Evolutionary conservation across 176 grass and related monocot genomes (phyloP), one percentile per base, ranked within the genome.

Genomic region (Carex myosuroides): DNA sequence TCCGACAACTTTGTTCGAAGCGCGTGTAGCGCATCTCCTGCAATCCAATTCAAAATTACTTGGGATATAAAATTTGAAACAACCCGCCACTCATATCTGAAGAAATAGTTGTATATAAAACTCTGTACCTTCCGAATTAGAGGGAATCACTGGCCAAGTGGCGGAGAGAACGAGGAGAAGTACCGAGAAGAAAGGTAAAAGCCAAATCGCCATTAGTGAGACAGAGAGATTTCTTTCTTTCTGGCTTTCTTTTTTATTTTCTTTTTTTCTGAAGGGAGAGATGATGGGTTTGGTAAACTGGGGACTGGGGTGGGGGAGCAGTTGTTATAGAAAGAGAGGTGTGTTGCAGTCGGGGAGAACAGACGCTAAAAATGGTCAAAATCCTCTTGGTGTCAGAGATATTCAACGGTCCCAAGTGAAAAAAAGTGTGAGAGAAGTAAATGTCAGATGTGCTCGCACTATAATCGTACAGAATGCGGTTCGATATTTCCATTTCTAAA

Each of bases 11-110:
- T 84, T 72, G 89, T 33, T 53, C 91, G 91, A 81, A 94, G 88
- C 70, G 96, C 91, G 81, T 92, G 90, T 78, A 98, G 80, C 77
- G 92, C 96, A 62, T 93, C 93, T 4, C 92, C 96, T 90, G 53
- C 30, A 68, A 56, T 64, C 17, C 74, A 57, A 53, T 29, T 12
- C 21, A 71, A 82, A 60, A 13, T 37, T n/a, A 60, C 13, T 42
- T 39, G 52, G 32, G 61, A 64, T 56, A 84, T 68, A 13, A 76
- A 84, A n/a, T 66, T 50, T 24, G 54, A 42, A 80, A 71, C 9
- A 80, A 60, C 16, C 79, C 32, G 13, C 29, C 60, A 58, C 44
- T 68, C 10, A 67, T 37, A 26, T 10, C n/a, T 50, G 0, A 17
- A 50, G 50, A 6, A 4, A 17, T 44, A 44, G 7, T 20, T 61